Evolutionary conservation across 1,139 yeast species (phyloP).

Genomic region (Entelexis paramagnoliae): DNA sequence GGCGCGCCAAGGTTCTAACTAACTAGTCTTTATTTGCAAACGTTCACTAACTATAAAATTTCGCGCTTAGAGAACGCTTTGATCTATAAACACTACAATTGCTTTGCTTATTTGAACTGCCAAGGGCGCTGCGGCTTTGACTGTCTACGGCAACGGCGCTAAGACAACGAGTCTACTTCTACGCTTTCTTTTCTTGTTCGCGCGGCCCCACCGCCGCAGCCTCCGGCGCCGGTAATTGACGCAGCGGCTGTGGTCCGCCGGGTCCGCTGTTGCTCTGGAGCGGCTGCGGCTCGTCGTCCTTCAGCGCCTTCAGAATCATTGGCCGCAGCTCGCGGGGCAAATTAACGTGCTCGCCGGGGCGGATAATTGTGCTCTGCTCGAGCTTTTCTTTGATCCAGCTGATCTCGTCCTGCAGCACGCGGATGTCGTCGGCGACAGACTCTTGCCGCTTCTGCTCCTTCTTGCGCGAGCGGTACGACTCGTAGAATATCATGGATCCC

Average conservation of each 20-base stretch:
- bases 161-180: too few relatives aligned
- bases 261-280: background rate
- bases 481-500: constrained; percentile 66
- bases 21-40: too few relatives aligned
- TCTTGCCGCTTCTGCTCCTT: constrained; percentile 56
- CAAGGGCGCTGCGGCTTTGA: too few relatives aligned
- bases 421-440: constrained; percentile 57
- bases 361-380: constrained; percentile 37
- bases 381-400: constrained; percentile 47
- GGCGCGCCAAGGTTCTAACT: too few relatives aligned
- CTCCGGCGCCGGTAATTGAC: too few relatives aligned
- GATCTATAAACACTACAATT: too few relatives aligned
- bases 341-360: constrained; percentile 30
- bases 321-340: constrained; percentile 43
- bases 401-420: constrained; percentile 58
- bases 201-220: background rate
- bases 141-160: too few relatives aligned
- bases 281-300: constrained; percentile 1
- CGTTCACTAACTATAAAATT: too few relatives aligned
- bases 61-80: too few relatives aligned
- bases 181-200: too few relatives aligned
- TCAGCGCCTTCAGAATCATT: constrained; percentile 32
- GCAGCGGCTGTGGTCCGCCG: too few relatives aligned
- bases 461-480: constrained; percentile 56
- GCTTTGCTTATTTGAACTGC: too few relatives aligned